Evolutionary conservation across 2,329 filamentous ascomycete species (phyloP).

Genomic region (Fusarium hainanense): DNA sequence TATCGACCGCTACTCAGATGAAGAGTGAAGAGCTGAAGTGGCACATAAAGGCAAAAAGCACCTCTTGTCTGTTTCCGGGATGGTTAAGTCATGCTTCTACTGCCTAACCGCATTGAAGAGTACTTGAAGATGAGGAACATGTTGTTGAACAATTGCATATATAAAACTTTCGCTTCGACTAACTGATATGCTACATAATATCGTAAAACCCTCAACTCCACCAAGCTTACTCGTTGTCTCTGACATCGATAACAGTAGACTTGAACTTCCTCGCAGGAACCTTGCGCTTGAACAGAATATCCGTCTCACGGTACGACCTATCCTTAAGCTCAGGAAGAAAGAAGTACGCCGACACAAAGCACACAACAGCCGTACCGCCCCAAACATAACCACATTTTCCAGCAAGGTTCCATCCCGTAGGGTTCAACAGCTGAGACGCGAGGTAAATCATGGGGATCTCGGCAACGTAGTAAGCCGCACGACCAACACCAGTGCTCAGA

Average conservation of each 20-base stretch:
- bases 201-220: accelerated
- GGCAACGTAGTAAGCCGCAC: constrained; percentile 71
- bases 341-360: constrained; percentile 61
- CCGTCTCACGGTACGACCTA: constrained; percentile 69
- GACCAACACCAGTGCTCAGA: constrained; percentile 72
- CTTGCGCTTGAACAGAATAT: constrained; percentile 66
- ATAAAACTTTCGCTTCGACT: background rate
- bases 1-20: background rate
- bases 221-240: constrained; percentile 67
- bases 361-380: constrained; percentile 68
- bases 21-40: accelerated
- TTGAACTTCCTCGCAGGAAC: constrained; percentile 66
- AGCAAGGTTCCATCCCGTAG: constrained; percentile 58
- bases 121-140: accelerated
- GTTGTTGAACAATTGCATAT: background rate
- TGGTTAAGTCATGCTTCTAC: accelerated
- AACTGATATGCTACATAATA: background rate
- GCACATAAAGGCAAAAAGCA: accelerated
- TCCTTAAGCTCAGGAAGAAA: constrained; percentile 66
- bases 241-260: constrained; percentile 65
- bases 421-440: constrained; percentile 68
- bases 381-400: constrained; percentile 69
- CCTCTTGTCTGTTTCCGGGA: accelerated
- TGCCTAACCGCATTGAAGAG: too few relatives aligned
- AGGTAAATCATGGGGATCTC: constrained; percentile 76